These are phyloP conservation scores for Umbilicaria muhlenbergii DNA, from an alignment of 495 filamentous ascomycete genomes.

Conservation along the genomic window DNA sequence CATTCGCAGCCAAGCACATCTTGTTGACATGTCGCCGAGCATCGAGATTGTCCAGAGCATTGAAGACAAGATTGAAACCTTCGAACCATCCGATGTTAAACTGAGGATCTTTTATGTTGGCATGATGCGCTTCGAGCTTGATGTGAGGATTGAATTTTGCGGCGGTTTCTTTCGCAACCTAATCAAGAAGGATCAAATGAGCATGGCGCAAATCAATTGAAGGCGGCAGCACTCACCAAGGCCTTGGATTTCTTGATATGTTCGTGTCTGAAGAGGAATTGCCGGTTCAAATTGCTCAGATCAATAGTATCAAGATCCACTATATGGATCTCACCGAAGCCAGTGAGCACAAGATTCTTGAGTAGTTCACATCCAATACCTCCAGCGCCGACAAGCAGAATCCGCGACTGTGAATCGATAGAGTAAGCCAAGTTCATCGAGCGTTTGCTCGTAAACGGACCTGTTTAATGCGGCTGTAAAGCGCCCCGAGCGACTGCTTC, in stretches of 20 bases:
- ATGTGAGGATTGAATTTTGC: conserved; percentile 80
- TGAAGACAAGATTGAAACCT: conserved; percentile 76
- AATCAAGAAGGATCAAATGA: conserved; percentile 1
- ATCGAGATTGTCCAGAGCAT: conserved; percentile 92
- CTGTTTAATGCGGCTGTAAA: conserved; percentile 49
- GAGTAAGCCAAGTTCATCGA: background rate
- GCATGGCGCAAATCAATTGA: background rate
- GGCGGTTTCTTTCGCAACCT: conserved; percentile 92
- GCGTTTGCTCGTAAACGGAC: conserved; percentile 23
- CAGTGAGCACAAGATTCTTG: conserved; percentile 87
- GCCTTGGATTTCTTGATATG: conserved; percentile 98
- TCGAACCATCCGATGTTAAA: conserved; percentile 89
- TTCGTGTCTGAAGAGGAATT: conserved; percentile 93
- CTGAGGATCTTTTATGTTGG: conserved; percentile 85
- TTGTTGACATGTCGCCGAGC: conserved; percentile 90
- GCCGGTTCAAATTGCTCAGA: conserved; percentile 91
- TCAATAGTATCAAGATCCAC: conserved; percentile 98
- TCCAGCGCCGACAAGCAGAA: conserved; percentile 89
- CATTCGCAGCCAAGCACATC: conserved; percentile 86
- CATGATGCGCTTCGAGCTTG: conserved; percentile 80
- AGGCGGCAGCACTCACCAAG: conserved; percentile 40
- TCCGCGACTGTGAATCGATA: conserved; percentile 48
- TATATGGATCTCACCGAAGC: conserved; percentile 89
- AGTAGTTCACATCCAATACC: conserved; percentile 96
- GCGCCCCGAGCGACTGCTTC: conserved; percentile 46